Conservation (phyloP, 805 yeast species). For the Grigorovia humatica region DNA sequence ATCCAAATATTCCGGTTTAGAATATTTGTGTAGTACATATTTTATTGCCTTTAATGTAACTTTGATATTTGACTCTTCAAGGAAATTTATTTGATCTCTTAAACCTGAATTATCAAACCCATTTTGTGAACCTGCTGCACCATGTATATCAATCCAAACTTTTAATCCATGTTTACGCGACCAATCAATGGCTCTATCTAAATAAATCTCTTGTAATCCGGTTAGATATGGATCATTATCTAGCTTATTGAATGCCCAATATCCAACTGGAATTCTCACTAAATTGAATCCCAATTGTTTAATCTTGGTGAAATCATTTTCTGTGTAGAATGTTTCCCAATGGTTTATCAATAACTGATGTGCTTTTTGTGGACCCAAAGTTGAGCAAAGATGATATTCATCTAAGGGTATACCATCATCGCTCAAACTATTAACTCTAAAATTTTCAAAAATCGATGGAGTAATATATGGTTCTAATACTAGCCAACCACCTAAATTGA, state of each 20-base stretch:
- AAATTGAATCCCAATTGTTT: constrained; percentile 59
- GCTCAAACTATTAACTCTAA: constrained; percentile 27
- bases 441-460: constrained; percentile 58
- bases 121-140: constrained; percentile 94
- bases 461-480: constrained; percentile 81
- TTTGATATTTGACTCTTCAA: constrained; percentile 35
- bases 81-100: constrained; percentile 53
- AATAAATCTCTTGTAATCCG: constrained; percentile 57
- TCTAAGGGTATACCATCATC: constrained; percentile 56
- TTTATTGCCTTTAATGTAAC: constrained; percentile 47
- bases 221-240: constrained; percentile 71
- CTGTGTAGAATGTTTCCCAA: constrained; percentile 73
- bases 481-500: constrained; percentile 85
- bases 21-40: constrained; percentile 53
- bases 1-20: constrained; percentile 48
- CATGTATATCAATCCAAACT: constrained; percentile 90
- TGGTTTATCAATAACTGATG: constrained; percentile 44
- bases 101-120: constrained; percentile 92
- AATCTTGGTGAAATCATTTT: constrained; percentile 56
- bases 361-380: constrained; percentile 54
- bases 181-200: constrained; percentile 76
- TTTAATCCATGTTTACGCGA: constrained; percentile 48
- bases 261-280: constrained; percentile 87
- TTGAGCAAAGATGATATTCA: constrained; percentile 59
- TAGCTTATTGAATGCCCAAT: constrained; percentile 72